These are phyloP conservation scores for Citrus inodora DNA, from an alignment of 345 rosid species.

Conservation along the genomic window DNA sequence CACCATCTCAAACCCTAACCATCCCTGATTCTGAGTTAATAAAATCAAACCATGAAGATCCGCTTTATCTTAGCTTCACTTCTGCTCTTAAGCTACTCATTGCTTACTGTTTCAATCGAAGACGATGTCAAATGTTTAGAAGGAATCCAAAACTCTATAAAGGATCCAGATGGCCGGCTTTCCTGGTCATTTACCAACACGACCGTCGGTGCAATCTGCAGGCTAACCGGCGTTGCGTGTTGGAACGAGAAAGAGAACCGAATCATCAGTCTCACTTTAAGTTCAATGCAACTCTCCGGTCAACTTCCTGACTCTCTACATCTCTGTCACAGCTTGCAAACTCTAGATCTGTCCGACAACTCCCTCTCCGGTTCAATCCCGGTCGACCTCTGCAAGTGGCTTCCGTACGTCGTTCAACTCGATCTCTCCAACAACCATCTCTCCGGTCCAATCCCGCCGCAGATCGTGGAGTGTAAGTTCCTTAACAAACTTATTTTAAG, in stretches of 20 bases:
- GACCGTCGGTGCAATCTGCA: slow-evolving; percentile 42
- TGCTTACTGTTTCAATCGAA: slow-evolving; percentile 23
- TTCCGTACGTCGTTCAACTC: slow-evolving; percentile 45
- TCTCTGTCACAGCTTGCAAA: slow-evolving; percentile 46
- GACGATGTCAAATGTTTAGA: slow-evolving; percentile 54
- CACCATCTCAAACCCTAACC: background rate
- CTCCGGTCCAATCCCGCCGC: slow-evolving; percentile 46
- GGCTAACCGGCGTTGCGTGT: slow-evolving; percentile 54
- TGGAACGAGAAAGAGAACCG: slow-evolving; percentile 59
- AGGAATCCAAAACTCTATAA: slow-evolving; percentile 41
- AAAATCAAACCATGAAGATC: slow-evolving; percentile 24
- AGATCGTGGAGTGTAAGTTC: slow-evolving; percentile 45
- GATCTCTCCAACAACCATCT: slow-evolving; percentile 53
- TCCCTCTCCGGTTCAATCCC: slow-evolving; percentile 52
- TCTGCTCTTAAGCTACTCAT: background rate
- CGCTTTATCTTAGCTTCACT: slow-evolving; percentile 8
- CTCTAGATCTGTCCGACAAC: slow-evolving; percentile 49
- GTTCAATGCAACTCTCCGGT: slow-evolving; percentile 39
- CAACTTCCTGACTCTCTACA: slow-evolving; percentile 48
- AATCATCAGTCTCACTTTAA: slow-evolving; percentile 36
- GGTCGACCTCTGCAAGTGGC: slow-evolving; percentile 49
- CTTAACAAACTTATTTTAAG: slow-evolving; percentile 40
- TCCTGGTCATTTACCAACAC: slow-evolving; percentile 51
- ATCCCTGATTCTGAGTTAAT: background rate
- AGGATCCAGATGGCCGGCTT: slow-evolving; percentile 33